phyloP scores from a whole-genome alignment of 805 yeast species.

The Zygosaccharomyces rouxii region DNA sequence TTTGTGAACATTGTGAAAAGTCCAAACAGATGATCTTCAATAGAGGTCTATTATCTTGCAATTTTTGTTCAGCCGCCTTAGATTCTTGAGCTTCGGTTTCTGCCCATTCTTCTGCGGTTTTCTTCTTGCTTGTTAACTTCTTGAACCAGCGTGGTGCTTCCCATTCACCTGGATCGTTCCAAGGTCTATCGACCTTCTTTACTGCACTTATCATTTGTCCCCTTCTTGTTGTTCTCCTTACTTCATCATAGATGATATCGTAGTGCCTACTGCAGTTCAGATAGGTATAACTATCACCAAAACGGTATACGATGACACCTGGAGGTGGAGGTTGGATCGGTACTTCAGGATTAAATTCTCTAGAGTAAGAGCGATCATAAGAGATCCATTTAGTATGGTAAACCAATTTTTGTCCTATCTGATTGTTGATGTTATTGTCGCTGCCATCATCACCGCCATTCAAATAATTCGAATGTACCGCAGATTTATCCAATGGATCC shows the following conservation, averaged over 20 bases:
- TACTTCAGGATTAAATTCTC: slow-evolving; percentile 51
- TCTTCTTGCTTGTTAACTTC: slow-evolving; percentile 16
- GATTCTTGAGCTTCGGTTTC: slow-evolving; percentile 18
- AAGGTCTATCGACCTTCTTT: slow-evolving; percentile 58
- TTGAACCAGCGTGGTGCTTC: slow-evolving; percentile 37
- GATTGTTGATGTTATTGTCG: background rate
- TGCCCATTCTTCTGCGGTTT: slow-evolving; percentile 20
- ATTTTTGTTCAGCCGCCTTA: background rate
- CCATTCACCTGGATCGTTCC: slow-evolving; percentile 79
- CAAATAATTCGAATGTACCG: slow-evolving; percentile 1
- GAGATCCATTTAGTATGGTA: slow-evolving; percentile 72
- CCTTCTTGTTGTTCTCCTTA: slow-evolving; percentile 55
- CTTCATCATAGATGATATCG: slow-evolving; percentile 64
- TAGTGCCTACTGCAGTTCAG: slow-evolving; percentile 73
- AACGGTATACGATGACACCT: slow-evolving; percentile 82
- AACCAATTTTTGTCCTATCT: slow-evolving; percentile 26
- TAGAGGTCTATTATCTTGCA: slow-evolving; percentile 54
- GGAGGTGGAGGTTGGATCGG: slow-evolving; percentile 76
- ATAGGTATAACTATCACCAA: slow-evolving; percentile 76
- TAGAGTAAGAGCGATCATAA: slow-evolving; percentile 37
- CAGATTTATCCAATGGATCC: slow-evolving; percentile 7
- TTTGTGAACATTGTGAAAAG: slow-evolving; percentile 67
- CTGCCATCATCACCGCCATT: background rate
- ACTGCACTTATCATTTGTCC: slow-evolving; percentile 43
- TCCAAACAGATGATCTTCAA: slow-evolving; percentile 74